Evolutionary conservation across 2,329 filamentous ascomycete species (phyloP).

Genomic region (Paecilomyces niveus): DNA sequence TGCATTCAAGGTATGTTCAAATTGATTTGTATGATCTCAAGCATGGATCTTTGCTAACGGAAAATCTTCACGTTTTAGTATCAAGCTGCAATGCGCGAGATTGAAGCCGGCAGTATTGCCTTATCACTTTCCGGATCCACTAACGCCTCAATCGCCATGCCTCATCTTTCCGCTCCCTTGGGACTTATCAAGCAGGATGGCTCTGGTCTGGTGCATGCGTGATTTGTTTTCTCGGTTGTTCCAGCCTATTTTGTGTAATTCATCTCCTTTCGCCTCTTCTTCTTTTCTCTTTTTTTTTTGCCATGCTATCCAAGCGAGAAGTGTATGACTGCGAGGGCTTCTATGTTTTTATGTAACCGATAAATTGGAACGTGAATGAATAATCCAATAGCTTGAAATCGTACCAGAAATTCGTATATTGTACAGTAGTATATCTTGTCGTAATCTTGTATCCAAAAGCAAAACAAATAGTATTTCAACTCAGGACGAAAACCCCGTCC

Average conservation of each 20-base stretch:
- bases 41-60: slow-evolving; percentile 7
- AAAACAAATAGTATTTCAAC: too few relatives aligned
- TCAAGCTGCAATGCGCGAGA: slow-evolving; percentile 10
- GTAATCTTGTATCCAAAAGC: too few relatives aligned
- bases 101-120: background rate
- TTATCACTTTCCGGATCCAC: slow-evolving; percentile 1
- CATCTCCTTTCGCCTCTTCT: background rate
- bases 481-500: background rate
- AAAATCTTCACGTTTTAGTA: slow-evolving; percentile 15
- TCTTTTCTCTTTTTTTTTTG: background rate
- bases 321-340: background rate
- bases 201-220: slow-evolving; percentile 8
- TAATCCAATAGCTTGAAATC: too few relatives aligned
- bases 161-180: slow-evolving; percentile 4
- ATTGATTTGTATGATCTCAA: background rate
- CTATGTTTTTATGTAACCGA: background rate
- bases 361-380: background rate
- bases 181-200: slow-evolving; percentile 16
- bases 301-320: background rate
- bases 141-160: slow-evolving; percentile 8
- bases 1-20: slow-evolving; percentile 57
- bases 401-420: too few relatives aligned
- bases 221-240: background rate
- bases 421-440: too few relatives aligned
- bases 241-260: background rate